phyloP scores from a whole-genome alignment of 2,329 filamentous ascomycete genomes.

The Aureobasidium zeae region DNA sequence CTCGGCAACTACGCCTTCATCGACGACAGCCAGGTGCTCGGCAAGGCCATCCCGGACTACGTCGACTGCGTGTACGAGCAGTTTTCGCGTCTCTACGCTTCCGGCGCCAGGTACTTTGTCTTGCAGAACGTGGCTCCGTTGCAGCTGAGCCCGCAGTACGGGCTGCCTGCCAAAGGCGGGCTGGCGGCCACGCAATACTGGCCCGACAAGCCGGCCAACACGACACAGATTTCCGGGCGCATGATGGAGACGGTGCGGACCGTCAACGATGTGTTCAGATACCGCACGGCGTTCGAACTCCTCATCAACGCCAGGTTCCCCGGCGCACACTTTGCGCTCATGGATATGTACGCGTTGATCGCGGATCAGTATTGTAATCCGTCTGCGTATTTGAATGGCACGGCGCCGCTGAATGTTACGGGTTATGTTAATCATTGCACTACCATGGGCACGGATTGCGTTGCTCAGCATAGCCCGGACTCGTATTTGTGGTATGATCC shows the following conservation, averaged over 20 bases:
- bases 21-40: slow-evolving; percentile 50
- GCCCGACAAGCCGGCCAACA: slow-evolving; percentile 40
- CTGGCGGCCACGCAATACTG: slow-evolving; percentile 38
- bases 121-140: slow-evolving; percentile 61
- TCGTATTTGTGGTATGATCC: slow-evolving; percentile 67
- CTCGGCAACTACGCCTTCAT: slow-evolving; percentile 58
- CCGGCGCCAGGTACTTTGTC: slow-evolving; percentile 61
- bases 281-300: slow-evolving; percentile 41
- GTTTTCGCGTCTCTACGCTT: slow-evolving; percentile 54
- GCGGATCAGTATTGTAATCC: slow-evolving; percentile 57
- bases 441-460: slow-evolving; percentile 32
- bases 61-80: slow-evolving; percentile 58
- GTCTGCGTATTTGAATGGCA: slow-evolving; percentile 50
- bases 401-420: slow-evolving; percentile 52
- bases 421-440: slow-evolving; percentile 50
- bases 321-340: slow-evolving; percentile 53
- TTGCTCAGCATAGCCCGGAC: slow-evolving; percentile 39
- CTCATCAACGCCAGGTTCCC: slow-evolving; percentile 36
- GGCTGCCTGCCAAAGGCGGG: slow-evolving; percentile 39
- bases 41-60: slow-evolving; percentile 55
- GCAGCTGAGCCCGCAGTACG: slow-evolving; percentile 59
- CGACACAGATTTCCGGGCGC: slow-evolving; percentile 41
- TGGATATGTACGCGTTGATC: slow-evolving; percentile 58
- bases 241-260: slow-evolving; percentile 45
- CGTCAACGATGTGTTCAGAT: slow-evolving; percentile 44